Evolutionary conservation across 257 asterid species (phyloP).

Genomic region (Solanum pennellii): DNA sequence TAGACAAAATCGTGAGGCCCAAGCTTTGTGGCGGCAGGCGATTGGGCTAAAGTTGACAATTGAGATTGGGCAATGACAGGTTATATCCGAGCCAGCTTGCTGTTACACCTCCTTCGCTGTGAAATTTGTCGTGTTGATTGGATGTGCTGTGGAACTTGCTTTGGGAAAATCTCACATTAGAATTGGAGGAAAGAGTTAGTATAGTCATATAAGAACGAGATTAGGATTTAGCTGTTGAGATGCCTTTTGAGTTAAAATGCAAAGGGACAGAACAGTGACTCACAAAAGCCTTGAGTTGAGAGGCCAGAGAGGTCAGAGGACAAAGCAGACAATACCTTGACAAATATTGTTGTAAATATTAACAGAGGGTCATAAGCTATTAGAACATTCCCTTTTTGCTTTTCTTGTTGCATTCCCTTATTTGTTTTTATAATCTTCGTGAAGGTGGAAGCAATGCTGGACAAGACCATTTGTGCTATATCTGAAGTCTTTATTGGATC

Average conservation of each 20-base stretch:
- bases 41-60: neutral
- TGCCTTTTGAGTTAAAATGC: neutral
- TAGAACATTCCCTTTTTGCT: neutral
- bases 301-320: neutral
- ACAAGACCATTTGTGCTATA: constrained; percentile 86
- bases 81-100: neutral
- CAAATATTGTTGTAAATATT: neutral
- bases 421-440: neutral
- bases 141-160: neutral
- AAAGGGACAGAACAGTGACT: neutral
- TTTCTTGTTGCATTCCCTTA: neutral
- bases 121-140: neutral
- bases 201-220: neutral
- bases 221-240: neutral
- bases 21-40: neutral
- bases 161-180: neutral
- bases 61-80: neutral
- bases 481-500: constrained; percentile 84
- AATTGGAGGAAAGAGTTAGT: neutral
- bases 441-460: constrained; percentile 98
- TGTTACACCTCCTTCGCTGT: neutral
- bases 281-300: neutral
- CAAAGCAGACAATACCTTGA: neutral
- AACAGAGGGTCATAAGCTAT: neutral
- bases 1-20: neutral